These are phyloP conservation scores for Penicillium riverlandense DNA, from an alignment of 495 filamentous ascomycete species.

Conservation along the genomic window DNA sequence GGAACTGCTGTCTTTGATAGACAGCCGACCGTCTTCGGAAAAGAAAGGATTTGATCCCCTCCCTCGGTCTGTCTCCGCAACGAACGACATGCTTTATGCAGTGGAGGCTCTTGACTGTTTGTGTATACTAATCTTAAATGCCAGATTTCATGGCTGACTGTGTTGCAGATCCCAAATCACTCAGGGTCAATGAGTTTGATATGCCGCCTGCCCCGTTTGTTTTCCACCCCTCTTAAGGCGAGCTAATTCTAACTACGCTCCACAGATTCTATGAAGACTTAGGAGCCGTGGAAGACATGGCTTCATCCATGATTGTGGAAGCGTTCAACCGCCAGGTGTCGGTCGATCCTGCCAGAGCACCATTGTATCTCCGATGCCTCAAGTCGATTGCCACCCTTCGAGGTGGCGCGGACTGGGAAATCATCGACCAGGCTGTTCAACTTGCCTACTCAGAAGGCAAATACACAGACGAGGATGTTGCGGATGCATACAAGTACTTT, in stretches of 20 bases:
- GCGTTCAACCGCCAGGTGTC: constrained; percentile 33
- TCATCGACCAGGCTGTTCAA: constrained; percentile 30
- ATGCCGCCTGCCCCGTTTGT: constrained; percentile 33
- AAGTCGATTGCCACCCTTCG: constrained; percentile 27
- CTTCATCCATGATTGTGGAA: constrained; percentile 26
- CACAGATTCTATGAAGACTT: constrained; percentile 37
- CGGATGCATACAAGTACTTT: constrained; percentile 50
- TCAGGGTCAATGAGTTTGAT: constrained; percentile 22
- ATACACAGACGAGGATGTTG: constrained; percentile 45
- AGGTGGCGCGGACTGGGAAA: constrained; percentile 25
- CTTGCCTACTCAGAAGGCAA: constrained; percentile 33
- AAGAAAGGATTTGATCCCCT: constrained; percentile 27
- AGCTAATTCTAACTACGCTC: background rate
- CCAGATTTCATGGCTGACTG: background rate
- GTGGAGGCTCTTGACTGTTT: constrained; percentile 46
- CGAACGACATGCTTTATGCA: constrained; percentile 30
- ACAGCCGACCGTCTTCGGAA: constrained; percentile 37
- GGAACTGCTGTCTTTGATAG: constrained; percentile 43
- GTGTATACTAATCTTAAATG: constrained; percentile 2
- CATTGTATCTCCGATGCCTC: constrained; percentile 30
- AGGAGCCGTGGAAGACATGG: constrained; percentile 38
- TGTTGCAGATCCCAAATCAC: constrained; percentile 23
- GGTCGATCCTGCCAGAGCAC: constrained; percentile 20
- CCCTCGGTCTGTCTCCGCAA: constrained; percentile 22
- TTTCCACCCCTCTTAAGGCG: constrained; percentile 1